Evolutionary conservation across 2,329 filamentous ascomycete genomes (phyloP), one percentile per base, ranked within the genome.

Genomic region (Grosmannia clavigera): DNA sequence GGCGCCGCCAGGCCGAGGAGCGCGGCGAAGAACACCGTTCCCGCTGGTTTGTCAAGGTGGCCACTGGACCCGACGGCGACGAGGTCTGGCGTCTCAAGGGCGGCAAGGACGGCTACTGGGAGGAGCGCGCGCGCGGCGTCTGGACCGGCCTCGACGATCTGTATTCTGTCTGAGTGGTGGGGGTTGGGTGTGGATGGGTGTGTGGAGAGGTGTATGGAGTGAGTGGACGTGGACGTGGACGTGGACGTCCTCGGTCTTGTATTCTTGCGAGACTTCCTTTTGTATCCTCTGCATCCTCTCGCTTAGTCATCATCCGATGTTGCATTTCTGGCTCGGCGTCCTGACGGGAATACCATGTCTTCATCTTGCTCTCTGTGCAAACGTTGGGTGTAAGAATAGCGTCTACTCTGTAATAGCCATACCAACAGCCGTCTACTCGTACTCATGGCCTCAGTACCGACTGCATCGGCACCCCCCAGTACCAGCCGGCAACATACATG

Each of bases 61-160:
- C 79, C n/a, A 78, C 80, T 29, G 75, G 74, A 2, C 74, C 75
- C 16, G 79, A 81, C 55, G 81, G 80, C 4, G 85, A 88, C 68
- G 84, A 88, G 68, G 78, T 87, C 12, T 89, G 88, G 88, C 81
- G 84, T 67, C 72, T 96, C 64, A 94, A 86, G 75, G 77, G 78
- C 3, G 90, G 91, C 25, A 91, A 87, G 72, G 90, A 95, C 22
- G 86, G 90, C 10, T 99, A 99, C 73, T 99, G 94, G 94, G 92
- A 96, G 69, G 86, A 90, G 73, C 81, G 92, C 62, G 80, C 78
- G 3, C 81, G 76, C 64, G 85, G 85, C 1, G 76, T 76, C 60
- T 96, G 89, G 90, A 71, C 68, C 4, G 79, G 78, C 5, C 71
- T 82, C 40, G 74, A 77, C 64, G 73, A 81, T 55, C 75, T 84